Evolutionary conservation across 805 yeast genomes (phyloP), one percentile per base, ranked within the genome.

Genomic region (Ogataea angusta): DNA sequence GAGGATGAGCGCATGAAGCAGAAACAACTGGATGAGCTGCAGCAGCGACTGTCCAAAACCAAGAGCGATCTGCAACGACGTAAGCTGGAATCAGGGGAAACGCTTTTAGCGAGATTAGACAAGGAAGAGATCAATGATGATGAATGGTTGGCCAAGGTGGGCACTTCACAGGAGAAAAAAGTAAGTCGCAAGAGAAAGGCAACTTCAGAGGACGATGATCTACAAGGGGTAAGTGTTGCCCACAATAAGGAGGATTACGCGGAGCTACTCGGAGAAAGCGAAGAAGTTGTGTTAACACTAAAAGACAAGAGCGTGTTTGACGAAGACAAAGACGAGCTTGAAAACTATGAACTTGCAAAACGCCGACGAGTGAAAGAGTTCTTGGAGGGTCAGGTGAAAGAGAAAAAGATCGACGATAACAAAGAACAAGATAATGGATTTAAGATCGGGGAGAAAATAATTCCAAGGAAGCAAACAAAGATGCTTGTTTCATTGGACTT

Each of bases 221-320:
- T 45, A 2, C 60, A 60, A 10, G 69, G 61, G 21, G 30, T 73
- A 12, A 65, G 63, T 28, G 65, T 80, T 3, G 74, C 69, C 0
- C 85, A 80, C 54, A 58, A 61, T 24, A 27, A 64, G 9, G 53
- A 54, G n/a, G 72, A 70, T n/a, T 52, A 80, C 9, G 48, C 53
- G 2, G 52, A 56, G 10, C 48, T 71, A 1, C 17, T 45, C 3
- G 48, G 62, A n/a, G 43, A 44, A 22, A n/a, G 65, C n/a, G 34
- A 36, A 15, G 66, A 69, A 6, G 75, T 68, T 1, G 65, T 82
- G 3, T 62, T 85, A 37, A 83, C 89, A 0, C 63, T 84, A 36
- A 71, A 76, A 34, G 86, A 80, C 47, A 49, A 57, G n/a, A 59
- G 61, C 16, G 45, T 74, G 12, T 47, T 68, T 12, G 69, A 56